phyloP scores from a whole-genome alignment of 352 stramenopile genomes.

The Phytophthora foliorum region DNA sequence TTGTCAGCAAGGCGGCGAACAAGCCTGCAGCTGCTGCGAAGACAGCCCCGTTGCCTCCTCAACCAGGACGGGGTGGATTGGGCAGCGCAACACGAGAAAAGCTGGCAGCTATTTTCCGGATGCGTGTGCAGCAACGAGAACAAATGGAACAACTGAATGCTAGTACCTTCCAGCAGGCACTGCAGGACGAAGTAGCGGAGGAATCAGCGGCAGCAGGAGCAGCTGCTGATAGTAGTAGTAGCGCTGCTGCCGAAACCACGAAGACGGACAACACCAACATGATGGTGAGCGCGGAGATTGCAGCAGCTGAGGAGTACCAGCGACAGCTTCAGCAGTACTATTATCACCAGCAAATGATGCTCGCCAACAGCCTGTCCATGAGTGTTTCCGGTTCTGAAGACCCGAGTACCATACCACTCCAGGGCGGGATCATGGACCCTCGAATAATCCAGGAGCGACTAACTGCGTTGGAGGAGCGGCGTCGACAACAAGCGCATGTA shows the following conservation, averaged over 20 bases:
- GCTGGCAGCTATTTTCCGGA: slow-evolving; percentile 71
- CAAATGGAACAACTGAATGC: slow-evolving; percentile 43
- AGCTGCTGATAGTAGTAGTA: not conserved
- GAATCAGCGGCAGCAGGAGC: not conserved
- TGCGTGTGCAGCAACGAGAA: slow-evolving; percentile 61
- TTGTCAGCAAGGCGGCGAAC: not conserved
- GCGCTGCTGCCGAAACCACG: not conserved
- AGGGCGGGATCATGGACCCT: slow-evolving; percentile 67
- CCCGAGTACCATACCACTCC: slow-evolving; percentile 32
- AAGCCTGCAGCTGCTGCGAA: slow-evolving; percentile 5
- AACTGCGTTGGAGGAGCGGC: slow-evolving; percentile 61
- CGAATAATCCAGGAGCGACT: slow-evolving; percentile 70
- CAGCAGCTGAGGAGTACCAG: slow-evolving; percentile 56
- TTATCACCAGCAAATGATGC: slow-evolving; percentile 72
- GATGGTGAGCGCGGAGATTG: slow-evolving; percentile 23
- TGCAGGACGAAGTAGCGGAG: slow-evolving; percentile 38
- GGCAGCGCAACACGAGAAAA: slow-evolving; percentile 52
- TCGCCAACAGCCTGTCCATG: slow-evolving; percentile 48
- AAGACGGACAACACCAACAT: slow-evolving; percentile 10
- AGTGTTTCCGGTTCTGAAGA: slow-evolving; percentile 30
- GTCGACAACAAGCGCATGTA: slow-evolving; percentile 57
- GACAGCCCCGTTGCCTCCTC: slow-evolving; percentile 17
- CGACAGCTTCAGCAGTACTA: slow-evolving; percentile 72
- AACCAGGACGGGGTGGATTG: slow-evolving; percentile 16
- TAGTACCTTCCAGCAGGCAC: slow-evolving; percentile 34